A percentile compares a stretch with the other conserved stretches of the same genome.
These are phyloP conservation scores for Rhynchospora breviuscula DNA, from an alignment of 176 grass and related monocot genomes.

Conservation along the genomic window DNA sequence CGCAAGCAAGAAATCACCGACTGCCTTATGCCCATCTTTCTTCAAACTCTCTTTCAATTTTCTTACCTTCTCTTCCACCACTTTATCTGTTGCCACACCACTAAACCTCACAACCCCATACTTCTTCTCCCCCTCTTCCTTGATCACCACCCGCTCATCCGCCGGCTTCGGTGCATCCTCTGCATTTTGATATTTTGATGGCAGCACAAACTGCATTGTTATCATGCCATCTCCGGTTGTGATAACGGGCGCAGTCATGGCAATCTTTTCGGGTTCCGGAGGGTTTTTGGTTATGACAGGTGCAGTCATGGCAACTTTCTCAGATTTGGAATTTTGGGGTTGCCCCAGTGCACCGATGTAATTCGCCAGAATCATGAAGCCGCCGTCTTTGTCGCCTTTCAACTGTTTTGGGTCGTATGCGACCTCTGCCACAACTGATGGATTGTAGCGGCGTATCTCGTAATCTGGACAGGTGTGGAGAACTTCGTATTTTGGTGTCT, in stretches of 20 bases:
- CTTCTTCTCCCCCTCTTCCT: conserved; percentile 54
- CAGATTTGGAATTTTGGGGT: conserved; percentile 67
- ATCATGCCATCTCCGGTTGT: conserved; percentile 37
- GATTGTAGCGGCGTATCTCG: conserved; percentile 76
- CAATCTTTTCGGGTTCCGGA: conserved; percentile 44
- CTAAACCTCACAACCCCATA: conserved; percentile 66
- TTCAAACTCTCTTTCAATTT: conserved; percentile 62
- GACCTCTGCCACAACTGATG: conserved; percentile 64
- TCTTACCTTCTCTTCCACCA: conserved; percentile 58
- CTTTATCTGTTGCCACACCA: conserved; percentile 52
- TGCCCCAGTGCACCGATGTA: conserved; percentile 86
- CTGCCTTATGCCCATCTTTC: conserved; percentile 49
- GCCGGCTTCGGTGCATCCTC: conserved; percentile 70
- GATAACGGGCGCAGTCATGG: conserved; percentile 76
- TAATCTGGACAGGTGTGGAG: conserved; percentile 63
- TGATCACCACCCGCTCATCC: conserved; percentile 72
- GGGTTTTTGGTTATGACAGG: conserved; percentile 53
- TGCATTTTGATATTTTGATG: conserved; percentile 54
- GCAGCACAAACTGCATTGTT: conserved; percentile 86
- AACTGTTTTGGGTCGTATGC: conserved; percentile 71
- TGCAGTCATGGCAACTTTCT: conserved; percentile 82
- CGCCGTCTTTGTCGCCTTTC: conserved; percentile 55
- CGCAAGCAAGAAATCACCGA: conserved; percentile 55
- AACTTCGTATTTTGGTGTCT: conserved; percentile 87
- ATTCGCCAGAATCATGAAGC: conserved; percentile 67